Conservation (phyloP, 2,329 filamentous ascomycete genomes). For the Coniosporium tulheliwenetii region DNA sequence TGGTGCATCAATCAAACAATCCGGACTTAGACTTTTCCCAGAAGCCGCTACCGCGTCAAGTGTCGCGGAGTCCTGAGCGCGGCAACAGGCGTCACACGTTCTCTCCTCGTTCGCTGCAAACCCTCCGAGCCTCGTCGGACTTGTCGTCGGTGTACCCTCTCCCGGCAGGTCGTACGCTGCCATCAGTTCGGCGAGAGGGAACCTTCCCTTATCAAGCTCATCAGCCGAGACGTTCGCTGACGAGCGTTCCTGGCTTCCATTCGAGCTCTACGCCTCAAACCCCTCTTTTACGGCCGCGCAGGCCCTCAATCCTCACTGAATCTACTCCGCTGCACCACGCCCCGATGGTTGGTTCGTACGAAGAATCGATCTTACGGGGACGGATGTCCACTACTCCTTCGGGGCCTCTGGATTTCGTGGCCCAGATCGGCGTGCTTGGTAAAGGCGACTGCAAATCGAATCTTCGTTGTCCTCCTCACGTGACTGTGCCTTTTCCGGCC, state of each 20-base stretch:
- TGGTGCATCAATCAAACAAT: constrained; percentile 79
- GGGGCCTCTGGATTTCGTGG: constrained; percentile 79
- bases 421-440: constrained; percentile 87
- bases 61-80: constrained; percentile 28
- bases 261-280: constrained; percentile 25
- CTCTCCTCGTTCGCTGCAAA: constrained; percentile 43
- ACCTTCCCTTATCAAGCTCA: constrained; percentile 59
- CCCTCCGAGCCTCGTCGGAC: constrained; percentile 26
- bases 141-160: constrained; percentile 10
- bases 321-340: constrained; percentile 69
- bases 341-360: constrained; percentile 94
- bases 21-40: constrained; percentile 54
- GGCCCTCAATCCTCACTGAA: constrained; percentile 62
- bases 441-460: constrained; percentile 77
- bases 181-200: constrained; percentile 40
- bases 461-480: constrained; percentile 75
- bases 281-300: constrained; percentile 34
- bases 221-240: constrained; percentile 61
- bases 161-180: constrained; percentile 9
- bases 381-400: constrained; percentile 96
- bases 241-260: constrained; percentile 32
- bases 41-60: constrained; percentile 17
- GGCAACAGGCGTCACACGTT: constrained; percentile 55
- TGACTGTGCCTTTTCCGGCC: constrained; percentile 79
- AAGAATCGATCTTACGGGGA: constrained; percentile 87